Evolutionary conservation across 1,284 basidiomycete species (phyloP), one percentile per base, ranked within the genome.

Genomic region (Chalciporus sp.): DNA sequence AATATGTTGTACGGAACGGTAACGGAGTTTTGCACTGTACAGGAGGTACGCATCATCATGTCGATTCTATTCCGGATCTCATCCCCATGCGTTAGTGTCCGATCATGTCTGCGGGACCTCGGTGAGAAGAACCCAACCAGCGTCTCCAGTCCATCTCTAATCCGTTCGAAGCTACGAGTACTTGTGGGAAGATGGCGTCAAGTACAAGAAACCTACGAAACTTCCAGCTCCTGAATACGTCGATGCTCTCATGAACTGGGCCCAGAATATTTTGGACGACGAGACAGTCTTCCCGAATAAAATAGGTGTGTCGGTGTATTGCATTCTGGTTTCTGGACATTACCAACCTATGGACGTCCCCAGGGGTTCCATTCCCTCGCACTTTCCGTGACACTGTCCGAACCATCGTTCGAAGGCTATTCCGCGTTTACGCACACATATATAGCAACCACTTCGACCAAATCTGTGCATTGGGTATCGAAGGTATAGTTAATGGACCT

Each of bases 361-460:
- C 61, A 95, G 94, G 95, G 48, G 88, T 95, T 6, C 87, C 94
- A 1, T 99, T 99, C 72, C 93, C 96, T 3, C 85, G 84, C 67
- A 93, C 88, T 66, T 99, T 99, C 74, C 85, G 88, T 42, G 87
- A 92, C 19, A 96, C 92, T 0, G 89, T 98, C 58, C 90, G 94
- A 71, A 94, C 93, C 14, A 95, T 99, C 56, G 84, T 95, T 53
- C 83, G 97, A 49, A 83, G 97, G 26, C 75, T 99, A 46, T 99
- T 99, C 82, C 83, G 97, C 14, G 92, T 99, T 41, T 99, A 99
- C 69, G 97, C 95, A 20, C 97, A 99, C 72, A 88, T 99, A 66
- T 99, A 99, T 79, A 97, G 96, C 80, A 95, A 95, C 65, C 97
- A 99, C 74, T 99, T 99, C 73, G 96, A 98, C 65, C 96, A 98